These are phyloP conservation scores for Nymphaea thermarum DNA, from an alignment of 164 flowering plant species.

Conservation along the genomic window DNA sequence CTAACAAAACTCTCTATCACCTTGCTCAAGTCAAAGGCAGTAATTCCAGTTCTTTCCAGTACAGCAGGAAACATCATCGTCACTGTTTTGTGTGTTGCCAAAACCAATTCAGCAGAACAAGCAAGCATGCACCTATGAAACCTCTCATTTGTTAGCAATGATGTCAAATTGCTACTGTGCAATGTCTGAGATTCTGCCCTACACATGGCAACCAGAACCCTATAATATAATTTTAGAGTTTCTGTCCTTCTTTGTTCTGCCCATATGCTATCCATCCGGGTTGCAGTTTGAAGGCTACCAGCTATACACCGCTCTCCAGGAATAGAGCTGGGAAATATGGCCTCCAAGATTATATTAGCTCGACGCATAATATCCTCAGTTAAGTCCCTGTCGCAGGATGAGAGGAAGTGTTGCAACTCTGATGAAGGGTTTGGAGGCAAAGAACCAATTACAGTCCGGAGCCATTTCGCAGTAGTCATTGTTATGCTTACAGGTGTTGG, in stretches of 20 bases:
- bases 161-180: conserved; percentile 69
- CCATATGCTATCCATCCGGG: conserved; percentile 87
- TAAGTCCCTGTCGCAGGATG: conserved; percentile 71
- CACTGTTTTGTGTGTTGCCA: conserved; percentile 90
- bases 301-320: conserved; percentile 45
- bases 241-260: conserved; percentile 86
- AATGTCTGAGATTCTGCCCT: conserved; percentile 72
- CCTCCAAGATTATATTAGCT: conserved; percentile 78
- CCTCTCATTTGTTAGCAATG: conserved; percentile 88
- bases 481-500: conserved; percentile 95
- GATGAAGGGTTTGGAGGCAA: conserved; percentile 79
- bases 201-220: conserved; percentile 92
- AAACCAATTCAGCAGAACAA: conserved; percentile 93
- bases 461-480: conserved; percentile 99
- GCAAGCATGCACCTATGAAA: conserved; percentile 99
- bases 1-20: conserved; percentile 97
- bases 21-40: conserved; percentile 99
- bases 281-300: conserved; percentile 49
- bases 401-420: conserved; percentile 51
- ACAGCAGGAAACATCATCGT: conserved; percentile 97
- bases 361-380: conserved; percentile 62
- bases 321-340: conserved; percentile 76
- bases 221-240: conserved; percentile 73
- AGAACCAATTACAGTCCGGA: conserved; percentile 72
- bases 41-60: conserved; percentile 88